Evolutionary conservation across 495 filamentous ascomycete genomes (phyloP).

Genomic region (Penicillium bialowiezense): DNA sequence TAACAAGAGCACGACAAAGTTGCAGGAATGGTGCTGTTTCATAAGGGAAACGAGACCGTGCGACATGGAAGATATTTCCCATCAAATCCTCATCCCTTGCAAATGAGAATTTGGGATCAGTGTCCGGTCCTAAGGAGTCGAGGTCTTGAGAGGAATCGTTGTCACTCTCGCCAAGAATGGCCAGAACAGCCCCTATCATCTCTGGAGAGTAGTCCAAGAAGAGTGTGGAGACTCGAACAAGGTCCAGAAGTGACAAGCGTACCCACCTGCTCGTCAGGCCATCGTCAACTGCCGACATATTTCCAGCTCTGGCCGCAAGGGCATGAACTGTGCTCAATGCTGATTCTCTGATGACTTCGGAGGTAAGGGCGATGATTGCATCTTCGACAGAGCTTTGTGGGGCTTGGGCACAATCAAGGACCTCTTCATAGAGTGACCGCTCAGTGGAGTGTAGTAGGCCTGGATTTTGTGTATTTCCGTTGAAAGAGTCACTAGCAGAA

Average conservation of each 20-base stretch:
- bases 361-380: slow-evolving; percentile 46
- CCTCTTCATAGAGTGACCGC: slow-evolving; percentile 47
- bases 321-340: slow-evolving; percentile 63
- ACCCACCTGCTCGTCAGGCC: slow-evolving; percentile 39
- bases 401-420: slow-evolving; percentile 47
- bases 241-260: slow-evolving; percentile 60
- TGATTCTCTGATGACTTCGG: slow-evolving; percentile 49
- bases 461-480: slow-evolving; percentile 35
- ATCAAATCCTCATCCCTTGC: slow-evolving; percentile 54
- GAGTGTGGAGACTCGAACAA: slow-evolving; percentile 56
- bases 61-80: slow-evolving; percentile 53
- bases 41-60: slow-evolving; percentile 77
- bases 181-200: slow-evolving; percentile 58
- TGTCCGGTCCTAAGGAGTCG: slow-evolving; percentile 29
- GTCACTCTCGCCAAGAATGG: slow-evolving; percentile 49
- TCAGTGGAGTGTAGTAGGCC: slow-evolving; percentile 27
- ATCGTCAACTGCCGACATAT: slow-evolving; percentile 41
- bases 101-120: slow-evolving; percentile 51
- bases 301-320: slow-evolving; percentile 45
- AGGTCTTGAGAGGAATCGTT: slow-evolving; percentile 28
- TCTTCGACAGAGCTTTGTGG: slow-evolving; percentile 41
- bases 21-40: slow-evolving; percentile 80
- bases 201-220: slow-evolving; percentile 66
- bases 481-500: slow-evolving; percentile 58
- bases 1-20: slow-evolving; percentile 54